Evolutionary conservation across 2,329 filamentous ascomycete species (phyloP).

Genomic region (Atkinsonella texensis): DNA sequence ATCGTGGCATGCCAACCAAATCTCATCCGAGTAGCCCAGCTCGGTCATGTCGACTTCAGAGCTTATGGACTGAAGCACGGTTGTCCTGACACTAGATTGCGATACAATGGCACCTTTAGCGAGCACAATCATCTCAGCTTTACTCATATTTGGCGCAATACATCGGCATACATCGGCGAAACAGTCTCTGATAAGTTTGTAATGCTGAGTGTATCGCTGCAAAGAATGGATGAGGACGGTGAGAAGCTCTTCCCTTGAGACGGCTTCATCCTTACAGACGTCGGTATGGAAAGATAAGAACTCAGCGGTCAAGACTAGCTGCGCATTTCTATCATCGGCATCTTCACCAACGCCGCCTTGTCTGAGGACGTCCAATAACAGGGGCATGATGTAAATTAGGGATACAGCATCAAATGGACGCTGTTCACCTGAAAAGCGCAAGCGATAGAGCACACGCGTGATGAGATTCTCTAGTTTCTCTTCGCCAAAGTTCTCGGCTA

Average conservation of each 20-base stretch:
- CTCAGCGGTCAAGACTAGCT: constrained; percentile 79
- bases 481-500: constrained; percentile 59
- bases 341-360: constrained; percentile 65
- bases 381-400: constrained; percentile 73
- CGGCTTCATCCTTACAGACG: constrained; percentile 58
- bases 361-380: constrained; percentile 67
- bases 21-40: constrained; percentile 71
- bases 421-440: constrained; percentile 85
- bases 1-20: constrained; percentile 90
- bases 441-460: constrained; percentile 78
- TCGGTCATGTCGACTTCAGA: constrained; percentile 88
- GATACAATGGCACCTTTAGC: constrained; percentile 68
- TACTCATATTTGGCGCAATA: constrained; percentile 67
- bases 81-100: constrained; percentile 67
- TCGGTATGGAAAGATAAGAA: constrained; percentile 82
- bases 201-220: constrained; percentile 84
- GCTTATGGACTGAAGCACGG: constrained; percentile 80
- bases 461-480: constrained; percentile 78
- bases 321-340: constrained; percentile 73
- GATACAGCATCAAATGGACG: constrained; percentile 85
- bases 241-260: constrained; percentile 67
- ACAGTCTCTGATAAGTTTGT: constrained; percentile 89
- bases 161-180: constrained; percentile 76
- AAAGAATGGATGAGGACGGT: constrained; percentile 65
- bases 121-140: constrained; percentile 62